Base-by-base conservation (phyloP, 345 rosid genomes). In the Moringa oleifera region DNA sequence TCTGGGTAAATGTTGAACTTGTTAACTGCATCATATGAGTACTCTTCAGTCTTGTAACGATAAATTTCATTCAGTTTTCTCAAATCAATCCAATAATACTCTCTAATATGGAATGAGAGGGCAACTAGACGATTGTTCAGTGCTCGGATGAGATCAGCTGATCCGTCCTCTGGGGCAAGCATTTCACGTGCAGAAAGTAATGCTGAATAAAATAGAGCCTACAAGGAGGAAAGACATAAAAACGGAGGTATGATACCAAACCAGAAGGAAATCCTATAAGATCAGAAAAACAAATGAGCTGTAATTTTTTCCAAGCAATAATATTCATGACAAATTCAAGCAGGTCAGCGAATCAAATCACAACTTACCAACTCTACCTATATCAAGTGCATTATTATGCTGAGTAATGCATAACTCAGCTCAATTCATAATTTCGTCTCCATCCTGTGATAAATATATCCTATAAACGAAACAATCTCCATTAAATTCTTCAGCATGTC, bases 1-100 rank as follows among this genome's bases (percentile, higher is more conserved):
- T 92, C 95, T 0, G 98, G 98, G 69, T 93, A 93, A 20, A 93
- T 93, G 76, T 93, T 93, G 77, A 93, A 93, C 84, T 90, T 93
- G 69, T 93, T 93, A 13, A 88, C 90, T 0, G 97, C 98, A 56
- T 88, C 95, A 57, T 73, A 90, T 23, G 98, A 93, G 82, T 93
- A 93, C 65, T 93, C 98, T 69, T 93, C 98, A 17, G 94, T 84
- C 62, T 82, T 87, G 62, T 84, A 87, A 9, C 90, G 86, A 71
- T 84, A 87, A 19, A 87, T 84, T 70, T 84, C 94, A 53, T 87
- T 87, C 68, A 84, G 65, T 62, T 87, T 87, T 61, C 51, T 72
- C 72, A 77, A 58, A 75, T 93, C 94, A 51, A 86, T 86, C 98
- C 98, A 93, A 60, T 93, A 93, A 73, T 93, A 90, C 69, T 92